Base-by-base conservation (phyloP, 768 basidiomycete genomes). In the Mycena rebaudengoi region DNA sequence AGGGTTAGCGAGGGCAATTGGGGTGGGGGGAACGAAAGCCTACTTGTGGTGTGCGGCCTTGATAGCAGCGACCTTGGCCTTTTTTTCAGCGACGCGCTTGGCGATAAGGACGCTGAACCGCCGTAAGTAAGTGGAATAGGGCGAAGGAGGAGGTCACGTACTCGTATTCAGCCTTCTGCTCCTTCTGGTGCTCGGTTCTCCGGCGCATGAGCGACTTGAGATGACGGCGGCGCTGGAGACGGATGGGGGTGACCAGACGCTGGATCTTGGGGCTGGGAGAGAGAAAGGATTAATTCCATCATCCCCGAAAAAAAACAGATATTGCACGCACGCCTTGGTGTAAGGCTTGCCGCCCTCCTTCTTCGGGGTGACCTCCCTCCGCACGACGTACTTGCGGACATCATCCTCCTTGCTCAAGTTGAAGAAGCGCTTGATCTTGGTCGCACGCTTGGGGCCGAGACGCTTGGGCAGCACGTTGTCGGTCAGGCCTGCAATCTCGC, bases 381-480 rank as follows among this genome's bases (percentile, higher is more conserved):
- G 84, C 71, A 98, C 90, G 69, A 98, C 96, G 79, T 97, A 98
- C 82, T 98, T 96, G 82, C 94, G 89, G 62, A 99, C 97, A 83
- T 99, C 97, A 74, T 99, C 97, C 74, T 96, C 91, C 88, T 99
- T 98, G 82, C 86, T 85, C 76, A 98, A 83, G 86, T 97, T 97
- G 88, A 99, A 99, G 88, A 99, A 98, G 75, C 81, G 87, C 78
- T 96, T 87, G 81, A 99, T 98, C 88, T 96, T 97, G 65, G 95
- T 95, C 63, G 96, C 96, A 71, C 96, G 83, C 91, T 99, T 98
- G 75, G 97, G 97, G 61, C 97, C 97, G 68, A 98, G 89, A 61
- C 96, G 84, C 85, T 98, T 98, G 77, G 96, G 96, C 49, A 98
- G 87, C 70, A 96, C 90, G 69, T 78, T 87, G 78, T 98, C 96